Conservation (phyloP, 163 green algal genomes). For the Scenedesmus sp. region DNA sequence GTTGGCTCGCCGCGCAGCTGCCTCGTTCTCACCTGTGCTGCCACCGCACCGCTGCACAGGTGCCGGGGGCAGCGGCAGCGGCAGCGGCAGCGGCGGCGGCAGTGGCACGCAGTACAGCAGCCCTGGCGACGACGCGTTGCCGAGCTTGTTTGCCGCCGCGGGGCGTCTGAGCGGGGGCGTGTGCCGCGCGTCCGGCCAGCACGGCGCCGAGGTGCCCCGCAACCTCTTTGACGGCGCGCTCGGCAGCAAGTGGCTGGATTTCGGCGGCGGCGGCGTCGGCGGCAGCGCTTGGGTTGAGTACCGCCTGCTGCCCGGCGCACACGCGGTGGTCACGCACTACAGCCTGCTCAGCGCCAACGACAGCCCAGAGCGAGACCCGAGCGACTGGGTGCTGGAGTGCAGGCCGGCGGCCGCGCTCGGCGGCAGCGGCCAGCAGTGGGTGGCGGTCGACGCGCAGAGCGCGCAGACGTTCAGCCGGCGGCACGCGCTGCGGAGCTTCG, state of each 20-base stretch:
- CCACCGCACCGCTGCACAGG: too few species aligned
- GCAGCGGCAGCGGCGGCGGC: too few species aligned
- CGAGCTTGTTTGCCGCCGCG: constrained; percentile 19
- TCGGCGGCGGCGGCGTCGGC: constrained; percentile 52
- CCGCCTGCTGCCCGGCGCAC: constrained; percentile 28
- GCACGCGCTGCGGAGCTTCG: constrained; percentile 43
- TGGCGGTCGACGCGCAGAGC: constrained; percentile 47
- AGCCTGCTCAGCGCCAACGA: constrained; percentile 61
- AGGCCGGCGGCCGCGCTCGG: background rate
- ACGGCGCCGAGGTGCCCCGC: constrained; percentile 35
- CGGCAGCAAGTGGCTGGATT: constrained; percentile 73
- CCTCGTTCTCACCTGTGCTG: background rate
- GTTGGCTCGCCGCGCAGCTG: too few species aligned
- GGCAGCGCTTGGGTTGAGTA: constrained; percentile 62
- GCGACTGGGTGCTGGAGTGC: constrained; percentile 59
- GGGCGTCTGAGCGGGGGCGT: constrained; percentile 40
- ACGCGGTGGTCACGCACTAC: constrained; percentile 49
- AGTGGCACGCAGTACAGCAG: background rate
- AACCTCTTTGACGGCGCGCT: constrained; percentile 47
- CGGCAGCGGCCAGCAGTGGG: background rate
- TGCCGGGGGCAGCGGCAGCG: background rate
- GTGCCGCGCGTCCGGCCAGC: constrained; percentile 51
- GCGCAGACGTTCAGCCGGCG: constrained; percentile 42
- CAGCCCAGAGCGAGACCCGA: constrained; percentile 61
- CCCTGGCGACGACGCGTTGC: background rate